These are phyloP conservation scores for Draba incana DNA, from an alignment of 345 rosid species.

Conservation along the genomic window DNA sequence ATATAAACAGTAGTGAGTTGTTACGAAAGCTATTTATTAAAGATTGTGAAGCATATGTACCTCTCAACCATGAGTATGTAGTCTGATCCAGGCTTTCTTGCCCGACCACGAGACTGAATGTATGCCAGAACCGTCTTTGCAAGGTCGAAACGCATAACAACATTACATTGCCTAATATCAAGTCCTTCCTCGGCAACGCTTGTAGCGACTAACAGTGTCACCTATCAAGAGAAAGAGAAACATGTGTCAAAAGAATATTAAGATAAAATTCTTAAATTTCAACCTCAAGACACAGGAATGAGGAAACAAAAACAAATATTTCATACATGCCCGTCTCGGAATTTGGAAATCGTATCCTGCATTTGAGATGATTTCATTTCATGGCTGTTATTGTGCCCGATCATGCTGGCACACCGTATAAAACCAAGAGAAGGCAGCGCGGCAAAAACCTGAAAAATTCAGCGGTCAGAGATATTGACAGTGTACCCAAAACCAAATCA, in stretches of 20 bases:
- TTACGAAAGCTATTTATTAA: background rate
- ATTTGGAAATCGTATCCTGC: conserved; percentile 93
- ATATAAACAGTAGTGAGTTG: background rate
- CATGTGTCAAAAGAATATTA: background rate
- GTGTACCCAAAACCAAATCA: background rate
- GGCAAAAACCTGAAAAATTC: conserved; percentile 66
- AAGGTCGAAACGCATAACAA: conserved; percentile 97
- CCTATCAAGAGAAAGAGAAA: conserved; percentile 44
- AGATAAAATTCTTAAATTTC: background rate
- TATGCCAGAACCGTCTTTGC: conserved; percentile 98
- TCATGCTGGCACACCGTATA: conserved; percentile 86
- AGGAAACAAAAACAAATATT: background rate
- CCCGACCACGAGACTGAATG: conserved; percentile 99
- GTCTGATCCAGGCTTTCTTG: conserved; percentile 99
- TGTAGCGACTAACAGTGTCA: conserved; percentile 92
- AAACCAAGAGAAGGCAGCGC: conserved; percentile 94
- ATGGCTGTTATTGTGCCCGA: conserved; percentile 95
- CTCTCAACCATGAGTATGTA: conserved; percentile 99
- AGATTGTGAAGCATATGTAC: conserved; percentile 42
- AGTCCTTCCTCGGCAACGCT: conserved; percentile 99
- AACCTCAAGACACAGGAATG: background rate
- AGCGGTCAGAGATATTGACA: conserved; percentile 6
- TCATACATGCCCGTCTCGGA: conserved; percentile 95
- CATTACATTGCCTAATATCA: conserved; percentile 98
- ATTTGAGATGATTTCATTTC: conserved; percentile 94